Conservation (phyloP, 2,329 filamentous ascomycete genomes). For the Diplodia intermedia region DNA sequence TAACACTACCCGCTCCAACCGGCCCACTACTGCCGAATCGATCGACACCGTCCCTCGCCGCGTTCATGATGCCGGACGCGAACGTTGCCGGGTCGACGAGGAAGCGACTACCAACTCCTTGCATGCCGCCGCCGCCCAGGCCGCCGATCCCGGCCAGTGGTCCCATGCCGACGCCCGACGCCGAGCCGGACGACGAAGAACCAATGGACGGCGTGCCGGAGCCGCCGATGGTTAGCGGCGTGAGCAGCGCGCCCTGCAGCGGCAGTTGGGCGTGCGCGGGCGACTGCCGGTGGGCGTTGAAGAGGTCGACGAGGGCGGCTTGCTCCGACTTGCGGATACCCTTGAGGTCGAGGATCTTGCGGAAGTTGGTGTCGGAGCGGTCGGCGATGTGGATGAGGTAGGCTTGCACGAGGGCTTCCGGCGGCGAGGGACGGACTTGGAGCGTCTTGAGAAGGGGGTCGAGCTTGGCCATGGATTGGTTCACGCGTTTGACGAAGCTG, state of each 20-base stretch:
- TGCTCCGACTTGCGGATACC: conserved; percentile 85
- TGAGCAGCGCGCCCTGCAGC: conserved; percentile 46
- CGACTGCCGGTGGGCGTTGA: conserved; percentile 79
- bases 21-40: conserved; percentile 64
- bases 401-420: conserved; percentile 93
- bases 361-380: conserved; percentile 91
- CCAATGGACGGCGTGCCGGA: conserved; percentile 46
- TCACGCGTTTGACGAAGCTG: conserved; percentile 85
- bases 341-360: conserved; percentile 94
- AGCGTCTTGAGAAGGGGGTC: conserved; percentile 95
- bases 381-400: conserved; percentile 98
- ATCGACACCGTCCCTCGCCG: conserved; percentile 82
- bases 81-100: conserved; percentile 73
- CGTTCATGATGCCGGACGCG: conserved; percentile 86
- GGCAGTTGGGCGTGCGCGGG: conserved; percentile 70
- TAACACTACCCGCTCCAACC: conserved; percentile 44
- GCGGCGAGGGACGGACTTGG: conserved; percentile 88
- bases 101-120: conserved; percentile 61
- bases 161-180: conserved; percentile 55
- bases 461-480: conserved; percentile 81
- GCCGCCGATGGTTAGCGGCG: conserved; percentile 46
- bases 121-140: conserved; percentile 41
- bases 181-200: conserved; percentile 45
- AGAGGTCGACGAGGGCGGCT: conserved; percentile 82
- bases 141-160: conserved; percentile 52